phyloP scores from a whole-genome alignment of 441 rosid genomes.

The Breynia disticha region DNA sequence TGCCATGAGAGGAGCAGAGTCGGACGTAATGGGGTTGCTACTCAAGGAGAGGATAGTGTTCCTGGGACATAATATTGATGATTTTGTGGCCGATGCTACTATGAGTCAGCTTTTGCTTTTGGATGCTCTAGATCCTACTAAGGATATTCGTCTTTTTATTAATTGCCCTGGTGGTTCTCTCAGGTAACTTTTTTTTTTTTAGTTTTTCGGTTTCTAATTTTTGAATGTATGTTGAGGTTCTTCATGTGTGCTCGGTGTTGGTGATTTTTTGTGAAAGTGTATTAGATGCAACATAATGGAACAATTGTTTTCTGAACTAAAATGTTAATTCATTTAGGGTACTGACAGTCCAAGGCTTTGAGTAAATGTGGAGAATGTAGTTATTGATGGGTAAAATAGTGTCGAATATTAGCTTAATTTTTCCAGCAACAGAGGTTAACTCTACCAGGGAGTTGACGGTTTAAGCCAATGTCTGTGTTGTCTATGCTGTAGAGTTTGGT shows the following conservation, averaged over 20 bases:
- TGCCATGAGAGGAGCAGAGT: slow-evolving; percentile 58
- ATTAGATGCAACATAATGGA: too few relatives aligned
- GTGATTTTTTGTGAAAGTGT: not conserved
- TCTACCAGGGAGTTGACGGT: too few relatives aligned
- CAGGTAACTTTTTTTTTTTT: slow-evolving; percentile 32
- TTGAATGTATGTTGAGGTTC: not conserved
- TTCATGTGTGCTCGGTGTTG: not conserved
- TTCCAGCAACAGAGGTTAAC: too few relatives aligned
- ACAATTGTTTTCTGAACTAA: too few relatives aligned
- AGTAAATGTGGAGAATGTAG: too few relatives aligned
- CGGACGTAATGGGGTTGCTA: slow-evolving; percentile 78
- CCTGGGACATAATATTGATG: slow-evolving; percentile 64
- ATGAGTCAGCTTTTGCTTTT: slow-evolving; percentile 76
- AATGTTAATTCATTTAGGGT: too few relatives aligned
- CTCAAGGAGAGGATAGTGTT: slow-evolving; percentile 80
- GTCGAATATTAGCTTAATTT: too few relatives aligned
- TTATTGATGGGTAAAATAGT: too few relatives aligned
- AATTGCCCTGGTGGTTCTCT: slow-evolving; percentile 88
- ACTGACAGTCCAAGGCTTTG: too few relatives aligned
- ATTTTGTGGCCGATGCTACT: slow-evolving; percentile 76
- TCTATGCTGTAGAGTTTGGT: too few relatives aligned
- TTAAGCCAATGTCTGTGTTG: too few relatives aligned
- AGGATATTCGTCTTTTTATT: slow-evolving; percentile 81
- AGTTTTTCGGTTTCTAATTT: not conserved
- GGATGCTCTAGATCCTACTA: slow-evolving; percentile 82